Conservation (phyloP, 179 eudicot genomes). For the Patellifolia procumbens region DNA sequence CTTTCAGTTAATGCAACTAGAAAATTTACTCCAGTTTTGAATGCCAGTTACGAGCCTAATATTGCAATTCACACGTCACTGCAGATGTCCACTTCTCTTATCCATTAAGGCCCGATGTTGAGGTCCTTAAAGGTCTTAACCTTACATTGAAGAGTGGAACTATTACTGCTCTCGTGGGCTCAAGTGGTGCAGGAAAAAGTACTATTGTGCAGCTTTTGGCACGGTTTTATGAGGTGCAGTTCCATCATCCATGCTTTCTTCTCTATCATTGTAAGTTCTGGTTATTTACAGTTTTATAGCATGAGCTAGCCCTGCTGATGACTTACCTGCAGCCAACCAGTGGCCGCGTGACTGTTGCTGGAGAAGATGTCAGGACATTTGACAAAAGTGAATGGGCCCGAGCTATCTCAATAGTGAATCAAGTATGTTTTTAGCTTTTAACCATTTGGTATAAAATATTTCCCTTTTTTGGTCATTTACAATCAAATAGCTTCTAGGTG, state of each 20-base stretch:
- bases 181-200: constrained; percentile 99
- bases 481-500: not conserved
- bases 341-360: constrained; percentile 85
- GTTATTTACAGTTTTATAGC: constrained; percentile 8
- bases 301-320: constrained; percentile 12
- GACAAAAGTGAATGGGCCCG: constrained; percentile 99
- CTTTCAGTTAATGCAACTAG: not conserved
- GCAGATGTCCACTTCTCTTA: constrained; percentile 93
- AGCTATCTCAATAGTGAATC: constrained; percentile 90
- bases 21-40: not conserved
- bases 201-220: constrained; percentile 94
- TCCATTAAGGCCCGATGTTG: constrained; percentile 93
- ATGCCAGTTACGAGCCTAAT: constrained; percentile 12
- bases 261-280: not conserved
- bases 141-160: constrained; percentile 77
- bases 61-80: constrained; percentile 16
- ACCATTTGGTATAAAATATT: not conserved
- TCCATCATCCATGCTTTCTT: not conserved
- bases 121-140: constrained; percentile 70
- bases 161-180: constrained; percentile 92
- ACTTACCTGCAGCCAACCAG: constrained; percentile 71
- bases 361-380: constrained; percentile 89
- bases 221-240: constrained; percentile 88
- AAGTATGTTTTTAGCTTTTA: constrained; percentile 42
- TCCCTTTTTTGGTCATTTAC: not conserved